These are phyloP conservation scores for Astrocystis sublimbata DNA, from an alignment of 495 filamentous ascomycete genomes.

Conservation along the genomic window DNA sequence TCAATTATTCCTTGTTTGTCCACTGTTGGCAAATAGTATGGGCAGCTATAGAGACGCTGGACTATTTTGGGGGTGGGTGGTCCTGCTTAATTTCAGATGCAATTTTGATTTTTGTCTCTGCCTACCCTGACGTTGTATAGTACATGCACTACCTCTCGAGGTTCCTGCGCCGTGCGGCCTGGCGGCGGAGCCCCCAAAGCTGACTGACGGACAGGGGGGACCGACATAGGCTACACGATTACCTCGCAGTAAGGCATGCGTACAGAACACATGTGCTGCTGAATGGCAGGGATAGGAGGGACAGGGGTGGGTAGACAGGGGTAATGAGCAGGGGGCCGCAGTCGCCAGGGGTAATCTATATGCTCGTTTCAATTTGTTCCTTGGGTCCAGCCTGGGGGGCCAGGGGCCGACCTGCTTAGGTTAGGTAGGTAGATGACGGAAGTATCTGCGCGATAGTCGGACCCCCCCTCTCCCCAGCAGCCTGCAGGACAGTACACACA, in stretches of 20 bases:
- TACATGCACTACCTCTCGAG: constrained; percentile 10
- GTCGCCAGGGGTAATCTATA: neutral
- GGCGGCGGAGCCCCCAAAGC: neutral
- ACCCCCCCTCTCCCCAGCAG: neutral
- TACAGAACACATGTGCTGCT: constrained; percentile 18
- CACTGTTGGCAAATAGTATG: constrained; percentile 12
- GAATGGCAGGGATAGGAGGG: no score
- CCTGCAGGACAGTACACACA: neutral
- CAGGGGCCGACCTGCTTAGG: neutral
- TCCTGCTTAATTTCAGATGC: constrained; percentile 23
- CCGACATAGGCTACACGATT: neutral
- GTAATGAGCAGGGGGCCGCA: neutral
- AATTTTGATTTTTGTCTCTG: constrained; percentile 13
- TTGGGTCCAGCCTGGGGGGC: no score
- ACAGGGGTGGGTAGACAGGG: constrained; percentile 16
- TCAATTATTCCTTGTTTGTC: constrained; percentile 1
- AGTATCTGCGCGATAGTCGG: neutral
- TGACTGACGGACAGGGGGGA: no score
- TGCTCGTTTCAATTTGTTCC: constrained; percentile 21
- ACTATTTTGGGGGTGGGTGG: constrained; percentile 17
- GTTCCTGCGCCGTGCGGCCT: neutral
- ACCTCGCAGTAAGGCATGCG: neutral
- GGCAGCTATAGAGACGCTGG: constrained; percentile 12
- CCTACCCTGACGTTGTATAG: constrained; percentile 8
- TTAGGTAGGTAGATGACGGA: neutral